Conservation (phyloP, 768 basidiomycete genomes). For the Podaxis sp. region DNA sequence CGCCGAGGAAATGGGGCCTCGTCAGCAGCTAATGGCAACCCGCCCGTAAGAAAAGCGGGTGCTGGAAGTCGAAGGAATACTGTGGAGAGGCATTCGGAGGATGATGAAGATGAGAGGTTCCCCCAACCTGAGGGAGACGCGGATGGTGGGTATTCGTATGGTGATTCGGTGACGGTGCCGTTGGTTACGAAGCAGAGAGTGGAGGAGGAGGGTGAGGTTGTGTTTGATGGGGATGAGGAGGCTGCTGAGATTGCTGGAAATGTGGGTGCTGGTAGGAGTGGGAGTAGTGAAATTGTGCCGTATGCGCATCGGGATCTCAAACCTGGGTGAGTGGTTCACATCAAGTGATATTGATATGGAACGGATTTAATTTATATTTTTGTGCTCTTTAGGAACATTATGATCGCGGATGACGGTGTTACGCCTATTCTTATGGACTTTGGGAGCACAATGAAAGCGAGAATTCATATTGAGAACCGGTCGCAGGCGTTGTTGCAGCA, state of each 20-base stretch:
- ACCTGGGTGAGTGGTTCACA: conserved; percentile 67
- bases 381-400: conserved; percentile 70
- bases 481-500: conserved; percentile 90
- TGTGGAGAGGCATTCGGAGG: conserved; percentile 42
- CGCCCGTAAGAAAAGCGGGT: conserved; percentile 16
- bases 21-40: conserved; percentile 14
- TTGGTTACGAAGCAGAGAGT: conserved; percentile 54
- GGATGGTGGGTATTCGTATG: conserved; percentile 76
- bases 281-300: conserved; percentile 63
- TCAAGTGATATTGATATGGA: neutral
- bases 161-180: conserved; percentile 46
- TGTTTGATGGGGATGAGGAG: conserved; percentile 85
- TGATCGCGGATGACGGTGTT: conserved; percentile 91
- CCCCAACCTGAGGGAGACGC: conserved; percentile 75
- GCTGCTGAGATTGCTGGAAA: conserved; percentile 36
- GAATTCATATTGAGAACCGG: conserved; percentile 78
- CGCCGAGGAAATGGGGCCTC: conserved; percentile 1
- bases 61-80: conserved; percentile 13
- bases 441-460: conserved; percentile 86
- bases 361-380: neutral
- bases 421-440: conserved; percentile 97
- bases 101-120: conserved; percentile 68
- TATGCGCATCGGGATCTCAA: conserved; percentile 98
- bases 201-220: conserved; percentile 57
- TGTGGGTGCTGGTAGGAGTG: conserved; percentile 36